These are phyloP conservation scores for Apostasia ramifera DNA, from an alignment of 106 monocot genomes.

Conservation along the genomic window DNA sequence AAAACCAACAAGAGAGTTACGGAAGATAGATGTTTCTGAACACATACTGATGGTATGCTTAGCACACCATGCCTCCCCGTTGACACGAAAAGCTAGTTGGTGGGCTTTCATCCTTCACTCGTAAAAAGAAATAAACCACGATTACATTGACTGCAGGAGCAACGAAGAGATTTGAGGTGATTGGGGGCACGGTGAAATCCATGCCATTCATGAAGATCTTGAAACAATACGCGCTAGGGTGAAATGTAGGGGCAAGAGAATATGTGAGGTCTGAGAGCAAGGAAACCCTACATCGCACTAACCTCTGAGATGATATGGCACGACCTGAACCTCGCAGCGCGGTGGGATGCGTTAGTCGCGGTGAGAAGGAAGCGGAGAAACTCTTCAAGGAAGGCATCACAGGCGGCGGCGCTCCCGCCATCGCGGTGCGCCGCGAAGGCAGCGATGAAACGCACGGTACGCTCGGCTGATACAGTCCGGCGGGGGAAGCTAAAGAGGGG, in stretches of 20 bases:
- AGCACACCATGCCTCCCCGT: too few species aligned
- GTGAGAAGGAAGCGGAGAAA: constrained; percentile 63
- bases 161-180: too few species aligned
- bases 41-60: too few species aligned
- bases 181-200: too few species aligned
- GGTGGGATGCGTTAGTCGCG: constrained; percentile 45
- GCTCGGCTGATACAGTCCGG: constrained; percentile 44
- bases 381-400: constrained; percentile 42
- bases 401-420: neutral
- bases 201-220: too few species aligned
- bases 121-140: too few species aligned
- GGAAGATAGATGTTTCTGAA: too few species aligned
- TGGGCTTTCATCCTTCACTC: too few species aligned
- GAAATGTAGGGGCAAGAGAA: neutral
- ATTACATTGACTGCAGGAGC: too few species aligned
- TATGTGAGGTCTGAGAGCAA: neutral
- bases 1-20: too few species aligned
- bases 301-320: constrained; percentile 98
- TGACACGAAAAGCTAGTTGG: too few species aligned
- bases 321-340: constrained; percentile 55
- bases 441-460: constrained; percentile 58
- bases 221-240: too few species aligned
- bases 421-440: constrained; percentile 44
- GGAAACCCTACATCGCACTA: neutral
- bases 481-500: constrained; percentile 64